These are phyloP conservation scores for Coemansia javaensis DNA, from an alignment of 192 early-diverging fungal genomes.

Conservation along the genomic window DNA sequence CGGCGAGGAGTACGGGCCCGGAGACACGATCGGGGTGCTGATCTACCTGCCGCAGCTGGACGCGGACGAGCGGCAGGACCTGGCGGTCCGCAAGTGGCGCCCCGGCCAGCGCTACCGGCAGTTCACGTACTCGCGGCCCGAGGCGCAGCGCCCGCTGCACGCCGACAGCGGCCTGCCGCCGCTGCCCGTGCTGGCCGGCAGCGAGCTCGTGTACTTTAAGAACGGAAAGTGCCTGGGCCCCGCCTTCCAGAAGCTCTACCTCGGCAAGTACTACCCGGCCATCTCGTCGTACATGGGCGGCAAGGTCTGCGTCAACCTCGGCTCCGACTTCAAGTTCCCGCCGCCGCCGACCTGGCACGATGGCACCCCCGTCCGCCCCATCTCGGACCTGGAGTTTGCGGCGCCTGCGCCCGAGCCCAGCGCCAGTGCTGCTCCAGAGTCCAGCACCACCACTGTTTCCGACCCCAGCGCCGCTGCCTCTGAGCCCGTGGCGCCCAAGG, in stretches of 20 bases:
- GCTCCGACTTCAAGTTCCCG: slow-evolving; percentile 60
- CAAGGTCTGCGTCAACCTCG: slow-evolving; percentile 62
- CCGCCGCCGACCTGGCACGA: slow-evolving; percentile 51
- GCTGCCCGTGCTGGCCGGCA: slow-evolving; percentile 45
- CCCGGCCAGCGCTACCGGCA: slow-evolving; percentile 40
- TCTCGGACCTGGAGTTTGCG: slow-evolving; percentile 46
- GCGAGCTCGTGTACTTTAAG: slow-evolving; percentile 62
- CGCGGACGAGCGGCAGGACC: slow-evolving; percentile 41
- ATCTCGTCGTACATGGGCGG: slow-evolving; percentile 65
- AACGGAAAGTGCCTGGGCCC: slow-evolving; percentile 64
- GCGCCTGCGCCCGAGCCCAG: slow-evolving; percentile 8
- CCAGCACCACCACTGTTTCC: too few relatives aligned
- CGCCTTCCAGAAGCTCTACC: slow-evolving; percentile 59
- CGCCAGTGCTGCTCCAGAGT: neutral
- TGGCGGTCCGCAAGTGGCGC: slow-evolving; percentile 46
- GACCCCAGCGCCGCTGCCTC: too few relatives aligned
- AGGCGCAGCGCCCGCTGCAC: slow-evolving; percentile 35
- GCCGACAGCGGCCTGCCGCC: slow-evolving; percentile 43
- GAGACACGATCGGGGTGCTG: slow-evolving; percentile 49
- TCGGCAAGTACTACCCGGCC: slow-evolving; percentile 75
- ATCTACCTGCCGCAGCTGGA: slow-evolving; percentile 48
- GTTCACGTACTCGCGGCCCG: slow-evolving; percentile 41
- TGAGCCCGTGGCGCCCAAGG: too few relatives aligned
- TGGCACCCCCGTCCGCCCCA: slow-evolving; percentile 28
- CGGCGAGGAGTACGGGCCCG: slow-evolving; percentile 34